These are phyloP conservation scores for Cenchrus fungigraminus DNA, from an alignment of 176 grass and related monocot genomes.

Conservation along the genomic window DNA sequence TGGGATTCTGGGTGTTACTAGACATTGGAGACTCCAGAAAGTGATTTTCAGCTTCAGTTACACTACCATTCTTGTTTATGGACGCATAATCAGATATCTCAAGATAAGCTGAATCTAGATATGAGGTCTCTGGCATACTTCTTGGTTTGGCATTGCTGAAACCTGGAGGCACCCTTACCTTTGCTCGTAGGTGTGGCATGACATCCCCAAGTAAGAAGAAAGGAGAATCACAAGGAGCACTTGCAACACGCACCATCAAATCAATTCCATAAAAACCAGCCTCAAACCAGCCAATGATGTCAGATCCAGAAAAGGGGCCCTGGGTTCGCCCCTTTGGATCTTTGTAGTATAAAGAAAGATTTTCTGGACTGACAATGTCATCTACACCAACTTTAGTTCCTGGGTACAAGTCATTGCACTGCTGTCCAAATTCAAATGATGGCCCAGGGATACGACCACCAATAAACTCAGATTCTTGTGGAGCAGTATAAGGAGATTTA, in stretches of 20 bases:
- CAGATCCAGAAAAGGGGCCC: constrained; percentile 91
- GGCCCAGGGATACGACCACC: constrained; percentile 51
- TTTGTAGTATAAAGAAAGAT: constrained; percentile 87
- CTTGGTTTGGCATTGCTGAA: constrained; percentile 63
- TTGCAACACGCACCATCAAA: constrained; percentile 69
- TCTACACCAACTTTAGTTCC: constrained; percentile 53
- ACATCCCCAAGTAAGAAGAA: constrained; percentile 90
- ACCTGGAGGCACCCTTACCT: constrained; percentile 80
- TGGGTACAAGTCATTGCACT: constrained; percentile 43
- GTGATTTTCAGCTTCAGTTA: constrained; percentile 61
- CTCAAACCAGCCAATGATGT: constrained; percentile 96
- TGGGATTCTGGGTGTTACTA: constrained; percentile 49
- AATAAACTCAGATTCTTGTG: constrained; percentile 55
- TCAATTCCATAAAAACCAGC: constrained; percentile 90
- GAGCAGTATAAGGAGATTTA: constrained; percentile 47
- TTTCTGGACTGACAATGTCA: constrained; percentile 61
- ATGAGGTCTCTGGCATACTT: constrained; percentile 40
- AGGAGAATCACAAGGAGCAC: constrained; percentile 68
- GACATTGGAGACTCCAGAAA: constrained; percentile 80
- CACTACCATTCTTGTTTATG: constrained; percentile 45
- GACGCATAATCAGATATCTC: constrained; percentile 46
- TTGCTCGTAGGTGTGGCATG: constrained; percentile 91
- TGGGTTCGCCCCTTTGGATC: constrained; percentile 82
- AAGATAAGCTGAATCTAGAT: constrained; percentile 49
- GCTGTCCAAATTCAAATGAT: constrained; percentile 33